These are phyloP conservation scores for Mollisiaceae sp. DNA, from an alignment of 2,329 filamentous ascomycete species.

Conservation along the genomic window DNA sequence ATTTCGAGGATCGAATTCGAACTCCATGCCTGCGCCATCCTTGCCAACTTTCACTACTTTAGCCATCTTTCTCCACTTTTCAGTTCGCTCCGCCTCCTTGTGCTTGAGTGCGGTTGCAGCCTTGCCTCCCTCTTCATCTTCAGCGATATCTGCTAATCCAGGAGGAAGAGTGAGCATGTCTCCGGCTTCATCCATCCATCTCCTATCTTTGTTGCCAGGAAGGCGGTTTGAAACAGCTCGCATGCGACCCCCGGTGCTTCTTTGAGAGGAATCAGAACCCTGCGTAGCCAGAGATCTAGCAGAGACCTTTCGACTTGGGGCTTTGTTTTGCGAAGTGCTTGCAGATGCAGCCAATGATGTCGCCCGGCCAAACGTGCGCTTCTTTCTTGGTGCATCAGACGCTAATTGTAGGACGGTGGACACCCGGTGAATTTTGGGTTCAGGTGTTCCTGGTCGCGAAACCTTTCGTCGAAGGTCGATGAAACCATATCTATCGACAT, in stretches of 20 bases:
- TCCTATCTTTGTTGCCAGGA: constrained; percentile 64
- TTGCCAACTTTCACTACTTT: constrained; percentile 57
- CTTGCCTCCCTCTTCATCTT: constrained; percentile 59
- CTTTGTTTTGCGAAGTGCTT: constrained; percentile 38
- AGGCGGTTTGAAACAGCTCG: constrained; percentile 63
- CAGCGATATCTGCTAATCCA: constrained; percentile 59
- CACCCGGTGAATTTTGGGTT: constrained; percentile 40
- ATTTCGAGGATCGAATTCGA: constrained; percentile 81
- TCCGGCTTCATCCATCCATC: constrained; percentile 68
- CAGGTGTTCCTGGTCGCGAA: constrained; percentile 46
- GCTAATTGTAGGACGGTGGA: constrained; percentile 41
- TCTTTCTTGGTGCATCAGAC: constrained; percentile 40
- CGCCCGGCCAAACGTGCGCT: constrained; percentile 37
- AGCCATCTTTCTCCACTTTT: constrained; percentile 73
- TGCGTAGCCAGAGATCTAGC: constrained; percentile 64
- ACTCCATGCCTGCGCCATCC: constrained; percentile 63
- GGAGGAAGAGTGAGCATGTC: constrained; percentile 68
- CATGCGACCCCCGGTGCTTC: constrained; percentile 59
- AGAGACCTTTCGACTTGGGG: constrained; percentile 60
- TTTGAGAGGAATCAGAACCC: constrained; percentile 37
- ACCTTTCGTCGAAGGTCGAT: constrained; percentile 54
- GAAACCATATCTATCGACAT: constrained; percentile 73
- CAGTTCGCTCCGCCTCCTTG: constrained; percentile 66
- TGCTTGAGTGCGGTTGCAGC: constrained; percentile 61
- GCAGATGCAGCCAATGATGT: constrained; percentile 35